phyloP scores from a whole-genome alignment of 2,329 filamentous ascomycete species.

The Pyricularia sp. region DNA sequence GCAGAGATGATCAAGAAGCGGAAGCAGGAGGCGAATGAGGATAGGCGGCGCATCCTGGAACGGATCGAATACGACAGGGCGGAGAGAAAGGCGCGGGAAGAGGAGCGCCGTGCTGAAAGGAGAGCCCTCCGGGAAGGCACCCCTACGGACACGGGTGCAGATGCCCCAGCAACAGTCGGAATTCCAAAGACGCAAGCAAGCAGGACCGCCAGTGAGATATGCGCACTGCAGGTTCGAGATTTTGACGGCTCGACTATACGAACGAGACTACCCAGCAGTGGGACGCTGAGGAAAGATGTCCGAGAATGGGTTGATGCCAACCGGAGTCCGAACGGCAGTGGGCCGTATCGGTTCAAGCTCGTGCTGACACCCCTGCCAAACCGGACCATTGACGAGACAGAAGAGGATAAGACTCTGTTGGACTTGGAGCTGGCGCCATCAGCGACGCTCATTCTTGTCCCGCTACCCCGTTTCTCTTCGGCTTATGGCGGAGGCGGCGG shows the following conservation, averaged over 20 bases:
- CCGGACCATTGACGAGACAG: conserved; percentile 56
- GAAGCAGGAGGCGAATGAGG: conserved; percentile 51
- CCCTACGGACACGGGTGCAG: conserved; percentile 3
- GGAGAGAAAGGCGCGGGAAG: conserved; percentile 46
- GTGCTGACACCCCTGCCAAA: conserved; percentile 69
- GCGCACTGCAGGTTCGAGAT: conserved; percentile 64
- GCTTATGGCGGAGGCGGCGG: conserved; percentile 21
- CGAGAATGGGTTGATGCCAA: conserved; percentile 64
- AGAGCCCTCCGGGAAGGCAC: conserved; percentile 4
- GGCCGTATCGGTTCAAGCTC: conserved; percentile 71
- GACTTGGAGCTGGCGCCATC: conserved; percentile 65
- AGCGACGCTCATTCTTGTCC: conserved; percentile 71
- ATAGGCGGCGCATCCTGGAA: conserved; percentile 57
- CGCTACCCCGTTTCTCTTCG: conserved; percentile 37
- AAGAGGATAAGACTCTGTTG: conserved; percentile 56
- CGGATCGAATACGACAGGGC: conserved; percentile 67
- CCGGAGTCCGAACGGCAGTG: conserved; percentile 30
- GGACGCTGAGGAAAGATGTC: conserved; percentile 52
- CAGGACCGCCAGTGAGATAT: conserved; percentile 20
- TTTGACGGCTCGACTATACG: conserved; percentile 76
- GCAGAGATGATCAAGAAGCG: conserved; percentile 46
- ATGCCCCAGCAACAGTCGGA: conserved; percentile 8
- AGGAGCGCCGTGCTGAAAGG: conserved; percentile 32
- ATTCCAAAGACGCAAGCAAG: conserved; percentile 14
- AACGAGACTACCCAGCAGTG: conserved; percentile 51